These are phyloP conservation scores for Telopea speciosissima DNA, from an alignment of 177 flowering plant species.

Conservation along the genomic window DNA sequence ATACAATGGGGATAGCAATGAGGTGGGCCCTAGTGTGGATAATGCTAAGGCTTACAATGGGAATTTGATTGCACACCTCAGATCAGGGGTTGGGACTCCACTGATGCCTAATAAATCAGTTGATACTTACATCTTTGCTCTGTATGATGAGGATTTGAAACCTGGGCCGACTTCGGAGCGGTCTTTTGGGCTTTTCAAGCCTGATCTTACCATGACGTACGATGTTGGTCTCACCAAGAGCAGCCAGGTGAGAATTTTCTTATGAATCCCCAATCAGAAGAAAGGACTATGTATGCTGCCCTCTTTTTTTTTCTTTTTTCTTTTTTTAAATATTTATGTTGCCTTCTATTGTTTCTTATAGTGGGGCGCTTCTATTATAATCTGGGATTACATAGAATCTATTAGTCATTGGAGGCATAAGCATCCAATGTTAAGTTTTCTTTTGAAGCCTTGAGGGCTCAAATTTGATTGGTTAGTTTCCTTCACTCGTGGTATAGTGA, in stretches of 20 bases:
- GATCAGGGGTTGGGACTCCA: conserved; percentile 88
- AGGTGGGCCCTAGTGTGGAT: conserved; percentile 68
- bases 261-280: not conserved
- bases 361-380: too few relatives aligned
- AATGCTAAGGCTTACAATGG: conserved; percentile 88
- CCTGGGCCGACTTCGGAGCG: conserved; percentile 82
- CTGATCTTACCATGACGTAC: conserved; percentile 67
- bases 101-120: conserved; percentile 86
- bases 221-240: conserved; percentile 66
- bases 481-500: too few relatives aligned
- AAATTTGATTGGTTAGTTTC: too few relatives aligned
- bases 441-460: too few relatives aligned
- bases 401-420: too few relatives aligned
- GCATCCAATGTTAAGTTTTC: too few relatives aligned
- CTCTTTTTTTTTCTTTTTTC: too few relatives aligned
- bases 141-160: conserved; percentile 86
- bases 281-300: too few relatives aligned
- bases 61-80: conserved; percentile 63
- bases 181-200: conserved; percentile 80
- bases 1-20: conserved; percentile 64
- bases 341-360: not conserved
- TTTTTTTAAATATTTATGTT: not conserved
- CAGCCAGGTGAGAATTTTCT: conserved; percentile 43
- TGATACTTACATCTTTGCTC: conserved; percentile 86
- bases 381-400: too few relatives aligned